phyloP scores from a whole-genome alignment of 2,329 filamentous ascomycete species.

The Cladosporium velox region DNA sequence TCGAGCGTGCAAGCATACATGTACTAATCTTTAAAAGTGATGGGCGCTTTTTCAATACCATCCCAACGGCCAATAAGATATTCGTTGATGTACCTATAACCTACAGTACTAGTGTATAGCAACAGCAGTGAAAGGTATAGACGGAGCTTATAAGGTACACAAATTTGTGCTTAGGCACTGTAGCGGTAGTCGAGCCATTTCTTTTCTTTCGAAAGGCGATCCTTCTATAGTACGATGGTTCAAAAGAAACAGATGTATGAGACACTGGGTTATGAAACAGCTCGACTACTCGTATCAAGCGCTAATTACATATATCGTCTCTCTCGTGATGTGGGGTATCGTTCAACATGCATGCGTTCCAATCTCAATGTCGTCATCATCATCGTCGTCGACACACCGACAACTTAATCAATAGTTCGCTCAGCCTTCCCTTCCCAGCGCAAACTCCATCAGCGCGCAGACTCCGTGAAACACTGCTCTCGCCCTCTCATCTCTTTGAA shows the following conservation, averaged over 20 bases:
- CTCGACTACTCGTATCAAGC: background rate
- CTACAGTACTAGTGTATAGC: no score
- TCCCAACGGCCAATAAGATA: no score
- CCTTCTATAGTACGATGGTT: background rate
- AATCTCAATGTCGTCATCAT: background rate
- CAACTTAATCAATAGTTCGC: background rate
- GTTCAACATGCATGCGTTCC: background rate
- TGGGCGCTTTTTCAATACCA: no score
- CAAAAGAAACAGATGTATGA: background rate
- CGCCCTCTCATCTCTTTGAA: constrained; percentile 35
- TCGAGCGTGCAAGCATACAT: no score
- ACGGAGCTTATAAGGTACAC: no score
- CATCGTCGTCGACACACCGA: background rate
- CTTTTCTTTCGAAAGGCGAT: no score
- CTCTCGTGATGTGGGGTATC: background rate
- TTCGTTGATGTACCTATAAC: no score
- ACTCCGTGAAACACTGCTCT: constrained; percentile 38
- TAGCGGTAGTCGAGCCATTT: no score
- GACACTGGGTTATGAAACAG: background rate
- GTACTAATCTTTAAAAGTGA: no score
- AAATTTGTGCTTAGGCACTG: no score
- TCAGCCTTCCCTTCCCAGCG: background rate
- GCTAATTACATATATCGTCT: background rate
- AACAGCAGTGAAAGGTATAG: no score
- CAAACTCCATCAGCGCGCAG: constrained; percentile 31